These are phyloP conservation scores for Entrophospora sp. DNA, from an alignment of 192 early-diverging fungal genomes.

Conservation along the genomic window DNA sequence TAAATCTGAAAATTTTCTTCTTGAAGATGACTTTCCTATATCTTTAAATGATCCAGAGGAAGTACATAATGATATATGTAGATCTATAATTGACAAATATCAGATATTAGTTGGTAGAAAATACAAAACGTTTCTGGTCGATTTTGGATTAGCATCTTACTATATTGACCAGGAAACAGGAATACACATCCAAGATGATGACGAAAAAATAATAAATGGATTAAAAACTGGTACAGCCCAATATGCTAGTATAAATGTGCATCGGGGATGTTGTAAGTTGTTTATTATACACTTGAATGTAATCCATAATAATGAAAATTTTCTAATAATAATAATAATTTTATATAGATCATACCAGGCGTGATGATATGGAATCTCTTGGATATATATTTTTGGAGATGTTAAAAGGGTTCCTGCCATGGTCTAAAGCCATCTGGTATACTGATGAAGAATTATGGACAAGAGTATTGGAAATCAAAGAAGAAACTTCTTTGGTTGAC, in stretches of 20 bases:
- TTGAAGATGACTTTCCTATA: constrained; percentile 33
- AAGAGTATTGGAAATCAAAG: constrained; percentile 77
- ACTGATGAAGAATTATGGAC: constrained; percentile 78
- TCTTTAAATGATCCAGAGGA: too few relatives aligned
- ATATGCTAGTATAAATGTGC: constrained; percentile 77
- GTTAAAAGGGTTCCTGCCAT: constrained; percentile 65
- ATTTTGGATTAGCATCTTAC: constrained; percentile 40
- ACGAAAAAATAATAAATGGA: constrained; percentile 27
- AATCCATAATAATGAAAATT: neutral
- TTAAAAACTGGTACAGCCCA: constrained; percentile 66
- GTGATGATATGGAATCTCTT: constrained; percentile 77
- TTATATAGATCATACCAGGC: constrained; percentile 59
- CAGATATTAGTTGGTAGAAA: too few relatives aligned
- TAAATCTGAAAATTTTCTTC: constrained; percentile 51
- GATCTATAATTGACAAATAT: too few relatives aligned
- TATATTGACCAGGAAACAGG: constrained; percentile 33
- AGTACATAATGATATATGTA: too few relatives aligned
- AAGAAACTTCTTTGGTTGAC: constrained; percentile 57
- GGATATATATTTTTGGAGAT: constrained; percentile 79
- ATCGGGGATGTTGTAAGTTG: constrained; percentile 73
- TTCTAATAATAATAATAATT: neutral
- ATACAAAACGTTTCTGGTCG: too few relatives aligned
- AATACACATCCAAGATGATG: constrained; percentile 33
- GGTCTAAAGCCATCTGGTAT: constrained; percentile 76
- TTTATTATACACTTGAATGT: neutral